A percentile compares a stretch with the other conserved stretches of the same genome.
Conservation (phyloP, 129 eudicot species). For the Artemisia argyi region DNA sequence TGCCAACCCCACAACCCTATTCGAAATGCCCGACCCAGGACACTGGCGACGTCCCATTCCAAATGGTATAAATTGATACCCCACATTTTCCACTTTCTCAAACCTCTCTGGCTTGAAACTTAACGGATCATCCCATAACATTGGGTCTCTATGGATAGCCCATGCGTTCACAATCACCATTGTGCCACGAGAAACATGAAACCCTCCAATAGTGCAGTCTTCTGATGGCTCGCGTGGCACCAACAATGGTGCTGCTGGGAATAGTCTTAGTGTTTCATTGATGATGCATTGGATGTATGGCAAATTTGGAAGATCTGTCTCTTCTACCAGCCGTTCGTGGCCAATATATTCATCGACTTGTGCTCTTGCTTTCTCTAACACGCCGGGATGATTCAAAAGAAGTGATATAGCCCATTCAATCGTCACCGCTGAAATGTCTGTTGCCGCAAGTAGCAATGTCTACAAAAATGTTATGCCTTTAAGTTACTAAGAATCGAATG, state of each 20-base stretch:
- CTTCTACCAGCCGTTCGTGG: conserved; percentile 18
- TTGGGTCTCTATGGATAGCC: conserved; percentile 4
- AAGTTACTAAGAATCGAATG: neutral
- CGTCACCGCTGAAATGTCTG: conserved; percentile 13
- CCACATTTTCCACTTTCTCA: conserved; percentile 10
- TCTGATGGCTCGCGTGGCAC: conserved; percentile 33
- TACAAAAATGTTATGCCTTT: neutral
- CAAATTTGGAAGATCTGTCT: conserved; percentile 23
- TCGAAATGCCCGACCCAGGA: conserved; percentile 27
- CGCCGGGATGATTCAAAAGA: conserved; percentile 23
- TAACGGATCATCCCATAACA: neutral
- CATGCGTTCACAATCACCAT: conserved; percentile 30
- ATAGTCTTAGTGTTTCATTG: conserved; percentile 28
- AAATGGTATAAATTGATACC: conserved; percentile 28
- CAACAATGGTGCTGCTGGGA: conserved; percentile 33
- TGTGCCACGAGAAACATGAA: conserved; percentile 28
- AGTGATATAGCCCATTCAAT: conserved; percentile 29
- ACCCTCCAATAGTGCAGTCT: conserved; percentile 35
- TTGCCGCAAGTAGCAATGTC: conserved; percentile 24
- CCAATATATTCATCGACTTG: conserved; percentile 7
- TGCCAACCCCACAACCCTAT: conserved; percentile 15
- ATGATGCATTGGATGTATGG: conserved; percentile 31
- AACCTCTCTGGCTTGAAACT: conserved; percentile 27
- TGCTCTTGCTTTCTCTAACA: conserved; percentile 3
- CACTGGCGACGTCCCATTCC: conserved; percentile 35